phyloP scores from a whole-genome alignment of 345 rosid genomes.

The Cardamine resedifolia region DNA sequence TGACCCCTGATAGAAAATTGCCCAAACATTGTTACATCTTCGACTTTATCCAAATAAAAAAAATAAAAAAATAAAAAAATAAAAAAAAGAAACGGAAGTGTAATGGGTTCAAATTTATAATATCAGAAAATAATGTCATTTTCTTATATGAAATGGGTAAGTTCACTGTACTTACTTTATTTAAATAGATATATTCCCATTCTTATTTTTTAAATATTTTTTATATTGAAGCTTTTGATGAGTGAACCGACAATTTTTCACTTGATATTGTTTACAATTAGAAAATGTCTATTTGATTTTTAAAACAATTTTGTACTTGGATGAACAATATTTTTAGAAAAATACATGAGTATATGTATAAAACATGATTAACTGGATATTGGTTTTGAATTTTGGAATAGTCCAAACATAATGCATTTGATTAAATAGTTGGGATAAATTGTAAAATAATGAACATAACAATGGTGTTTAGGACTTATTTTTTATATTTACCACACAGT shows the following conservation, averaged over 20 bases:
- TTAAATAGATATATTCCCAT: background rate
- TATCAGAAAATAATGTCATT: constrained; percentile 8
- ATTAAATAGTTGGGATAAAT: background rate
- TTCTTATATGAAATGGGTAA: background rate
- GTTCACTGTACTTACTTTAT: constrained; percentile 1
- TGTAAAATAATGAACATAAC: background rate
- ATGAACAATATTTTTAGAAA: background rate
- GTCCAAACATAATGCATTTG: background rate
- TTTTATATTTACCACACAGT: background rate
- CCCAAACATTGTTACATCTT: constrained; percentile 33
- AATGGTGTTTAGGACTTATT: background rate
- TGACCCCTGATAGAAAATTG: constrained; percentile 16
- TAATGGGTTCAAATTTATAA: constrained; percentile 12
- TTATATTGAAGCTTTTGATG: background rate
- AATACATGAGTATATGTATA: background rate
- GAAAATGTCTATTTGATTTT: background rate
- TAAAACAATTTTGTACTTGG: background rate
- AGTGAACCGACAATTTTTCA: background rate
- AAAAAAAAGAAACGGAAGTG: background rate
- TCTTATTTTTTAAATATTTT: background rate
- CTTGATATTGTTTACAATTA: background rate
- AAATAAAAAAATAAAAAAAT: no score
- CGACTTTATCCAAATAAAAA: constrained; percentile 5
- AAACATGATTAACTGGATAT: background rate
- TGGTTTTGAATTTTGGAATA: background rate